Evolutionary conservation across 2,329 filamentous ascomycete genomes (phyloP), one percentile per base, ranked within the genome.

Genomic region (Claviceps sp.): DNA sequence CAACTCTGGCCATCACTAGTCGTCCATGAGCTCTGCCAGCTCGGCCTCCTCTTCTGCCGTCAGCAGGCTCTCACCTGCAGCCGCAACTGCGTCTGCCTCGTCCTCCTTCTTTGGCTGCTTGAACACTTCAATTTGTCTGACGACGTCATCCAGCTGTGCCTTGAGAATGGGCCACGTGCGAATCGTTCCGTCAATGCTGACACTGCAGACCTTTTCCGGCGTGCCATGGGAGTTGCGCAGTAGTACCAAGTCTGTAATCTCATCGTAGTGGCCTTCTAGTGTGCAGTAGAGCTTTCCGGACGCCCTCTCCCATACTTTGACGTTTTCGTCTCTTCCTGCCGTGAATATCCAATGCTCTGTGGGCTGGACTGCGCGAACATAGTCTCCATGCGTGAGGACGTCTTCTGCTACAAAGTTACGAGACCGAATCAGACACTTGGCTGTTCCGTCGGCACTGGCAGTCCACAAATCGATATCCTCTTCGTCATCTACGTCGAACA

Each of bases 1-100:
- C 30, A 11, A 11, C 3, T 3, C 30, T 34, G 11, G 30, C 30
- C 30, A 42, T 5, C 26, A 30, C 44, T 51, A 76, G 56, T 87
- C 83, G 56, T 84, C 88, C 87, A 98, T 87, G 64, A 98, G 70
- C 57, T 90, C 93, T 14, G 89, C 90, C 57, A 98, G 73, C 67
- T 97, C 93, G 4, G 86, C 84, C 67, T 97, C 91, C 66, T 98
- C 93, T 60, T 97, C 91, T 13, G 81, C 85, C 5, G 89, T 95
- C 67, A 96, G 71, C 62, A 82, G 55, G 41, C 73, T 71, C 56
- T 69, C 70, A 37, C 67, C 66, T 58, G 64, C 66, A 58, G 64
- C 62, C 53, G 72, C 67, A 52, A 71, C 70, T 45, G 71, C 67
- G 52, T 71, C 70, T 45, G 71, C 66, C 52, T 72, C 66, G 30